Conservation (phyloP, 176 grass and related monocot species). For the Triticum turgidum region DNA sequence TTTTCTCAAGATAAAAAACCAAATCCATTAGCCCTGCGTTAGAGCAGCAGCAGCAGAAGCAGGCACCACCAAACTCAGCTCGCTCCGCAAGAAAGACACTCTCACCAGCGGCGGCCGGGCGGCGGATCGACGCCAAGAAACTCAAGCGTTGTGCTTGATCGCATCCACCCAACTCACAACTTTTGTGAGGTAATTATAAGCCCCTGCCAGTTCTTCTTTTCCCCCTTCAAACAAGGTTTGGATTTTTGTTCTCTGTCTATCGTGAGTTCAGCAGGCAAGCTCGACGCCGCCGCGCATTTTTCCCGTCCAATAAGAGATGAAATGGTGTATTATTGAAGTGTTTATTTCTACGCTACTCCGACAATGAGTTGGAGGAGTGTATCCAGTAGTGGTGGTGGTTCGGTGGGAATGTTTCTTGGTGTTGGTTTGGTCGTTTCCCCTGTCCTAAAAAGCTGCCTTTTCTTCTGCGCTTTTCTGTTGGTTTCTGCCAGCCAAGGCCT, state of each 20-base stretch:
- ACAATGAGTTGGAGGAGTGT: not conserved
- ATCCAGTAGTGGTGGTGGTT: conserved; percentile 14
- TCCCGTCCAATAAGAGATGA: not conserved
- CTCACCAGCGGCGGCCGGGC: not conserved
- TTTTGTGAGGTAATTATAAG: too few relatives aligned
- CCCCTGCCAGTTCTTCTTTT: too few relatives aligned
- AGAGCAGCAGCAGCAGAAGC: conserved; percentile 2
- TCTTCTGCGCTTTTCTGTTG: conserved; percentile 33
- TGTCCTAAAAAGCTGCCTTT: conserved; percentile 51
- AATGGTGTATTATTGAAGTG: not conserved
- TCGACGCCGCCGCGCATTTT: not conserved
- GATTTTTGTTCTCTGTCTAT: not conserved
- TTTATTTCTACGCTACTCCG: not conserved
- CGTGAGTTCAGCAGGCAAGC: not conserved
- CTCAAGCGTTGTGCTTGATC: not conserved
- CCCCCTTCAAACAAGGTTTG: not conserved
- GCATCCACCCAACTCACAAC: not conserved
- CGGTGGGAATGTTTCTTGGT: conserved; percentile 33
- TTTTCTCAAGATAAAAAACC: conserved; percentile 37
- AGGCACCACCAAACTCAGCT: conserved; percentile 4
- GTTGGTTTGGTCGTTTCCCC: conserved; percentile 39
- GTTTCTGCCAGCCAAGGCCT: not conserved
- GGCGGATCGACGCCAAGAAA: not conserved
- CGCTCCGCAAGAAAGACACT: not conserved
- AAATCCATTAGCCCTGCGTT: conserved; percentile 21